A percentile compares a stretch with the other conserved stretches of the same genome.
phyloP scores from a whole-genome alignment of 176 grass and related monocot species.

The Carex littledalei region DNA sequence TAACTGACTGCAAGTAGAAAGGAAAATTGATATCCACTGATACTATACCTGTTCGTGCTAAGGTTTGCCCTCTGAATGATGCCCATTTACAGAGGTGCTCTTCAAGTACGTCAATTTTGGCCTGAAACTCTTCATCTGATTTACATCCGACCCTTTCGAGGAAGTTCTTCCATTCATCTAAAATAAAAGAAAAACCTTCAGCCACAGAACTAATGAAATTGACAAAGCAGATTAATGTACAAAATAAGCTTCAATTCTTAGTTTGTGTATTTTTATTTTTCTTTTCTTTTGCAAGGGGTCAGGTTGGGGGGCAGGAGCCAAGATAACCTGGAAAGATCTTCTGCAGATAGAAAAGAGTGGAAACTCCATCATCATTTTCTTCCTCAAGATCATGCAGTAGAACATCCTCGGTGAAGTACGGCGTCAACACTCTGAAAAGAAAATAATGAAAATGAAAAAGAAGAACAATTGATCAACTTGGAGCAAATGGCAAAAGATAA shows the following conservation, averaged over 20 bases:
- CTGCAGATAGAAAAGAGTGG: conserved; percentile 86
- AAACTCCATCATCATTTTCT: conserved; percentile 93
- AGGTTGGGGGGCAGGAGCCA: conserved; percentile 3
- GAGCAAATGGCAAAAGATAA: conserved; percentile 5
- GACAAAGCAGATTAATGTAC: background rate
- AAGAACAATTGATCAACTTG: conserved; percentile 13
- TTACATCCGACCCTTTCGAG: conserved; percentile 42
- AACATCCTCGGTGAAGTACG: conserved; percentile 75
- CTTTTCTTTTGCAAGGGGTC: background rate
- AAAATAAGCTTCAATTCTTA: background rate
- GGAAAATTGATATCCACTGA: background rate
- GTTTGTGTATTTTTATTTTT: background rate
- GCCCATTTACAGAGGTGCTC: conserved; percentile 76
- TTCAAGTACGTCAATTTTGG: conserved; percentile 25
- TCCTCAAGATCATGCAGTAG: conserved; percentile 68
- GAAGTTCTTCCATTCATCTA: conserved; percentile 95
- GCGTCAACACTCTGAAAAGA: conserved; percentile 64
- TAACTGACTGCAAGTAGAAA: background rate
- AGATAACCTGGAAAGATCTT: conserved; percentile 87
- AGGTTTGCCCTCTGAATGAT: conserved; percentile 87
- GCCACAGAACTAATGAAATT: conserved; percentile 7
- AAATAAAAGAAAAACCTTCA: conserved; percentile 9
- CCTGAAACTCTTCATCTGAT: conserved; percentile 50
- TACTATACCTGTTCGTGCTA: conserved; percentile 69
- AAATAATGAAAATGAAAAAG: background rate